phyloP scores from a whole-genome alignment of 768 basidiomycete species.

The Xerocomellus amylosporus region DNA sequence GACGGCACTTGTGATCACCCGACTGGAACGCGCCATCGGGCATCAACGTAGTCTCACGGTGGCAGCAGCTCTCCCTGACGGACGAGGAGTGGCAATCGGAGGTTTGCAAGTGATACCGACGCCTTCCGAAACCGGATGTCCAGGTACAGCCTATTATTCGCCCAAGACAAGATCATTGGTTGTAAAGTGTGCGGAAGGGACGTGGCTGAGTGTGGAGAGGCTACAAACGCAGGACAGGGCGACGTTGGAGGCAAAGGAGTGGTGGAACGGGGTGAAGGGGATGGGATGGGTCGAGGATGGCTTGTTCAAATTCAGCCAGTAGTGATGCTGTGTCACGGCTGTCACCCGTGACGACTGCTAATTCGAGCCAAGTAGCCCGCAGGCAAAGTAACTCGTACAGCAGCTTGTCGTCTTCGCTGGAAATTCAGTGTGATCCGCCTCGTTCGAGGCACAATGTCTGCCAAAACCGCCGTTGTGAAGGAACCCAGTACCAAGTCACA shows the following conservation, averaged over 20 bases:
- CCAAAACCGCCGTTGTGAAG: conserved; percentile 13
- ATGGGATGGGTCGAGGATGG: conserved; percentile 26
- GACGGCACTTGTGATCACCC: conserved; percentile 16
- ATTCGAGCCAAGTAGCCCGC: conserved; percentile 1
- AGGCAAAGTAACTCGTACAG: background rate
- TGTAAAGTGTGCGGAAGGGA: conserved; percentile 53
- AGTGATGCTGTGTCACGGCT: conserved; percentile 7
- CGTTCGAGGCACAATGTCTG: conserved; percentile 19
- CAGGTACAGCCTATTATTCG: conserved; percentile 47
- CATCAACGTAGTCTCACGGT: conserved; percentile 29
- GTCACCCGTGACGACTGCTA: conserved; percentile 20
- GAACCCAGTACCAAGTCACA: conserved; percentile 18
- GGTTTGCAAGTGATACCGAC: conserved; percentile 15
- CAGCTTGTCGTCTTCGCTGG: conserved; percentile 3
- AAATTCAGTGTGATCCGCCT: conserved; percentile 14
- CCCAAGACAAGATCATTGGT: conserved; percentile 40
- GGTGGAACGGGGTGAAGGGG: conserved; percentile 72
- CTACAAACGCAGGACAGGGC: conserved; percentile 63
- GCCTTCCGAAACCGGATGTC: conserved; percentile 17
- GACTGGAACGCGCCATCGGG: conserved; percentile 28
- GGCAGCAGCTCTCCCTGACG: conserved; percentile 23
- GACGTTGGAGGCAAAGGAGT: conserved; percentile 56
- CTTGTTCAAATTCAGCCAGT: conserved; percentile 8
- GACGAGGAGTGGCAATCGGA: conserved; percentile 23
- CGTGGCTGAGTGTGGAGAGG: conserved; percentile 50